Conservation (phyloP, 2,329 filamentous ascomycete species). For the Chaetomium globosum region DNA sequence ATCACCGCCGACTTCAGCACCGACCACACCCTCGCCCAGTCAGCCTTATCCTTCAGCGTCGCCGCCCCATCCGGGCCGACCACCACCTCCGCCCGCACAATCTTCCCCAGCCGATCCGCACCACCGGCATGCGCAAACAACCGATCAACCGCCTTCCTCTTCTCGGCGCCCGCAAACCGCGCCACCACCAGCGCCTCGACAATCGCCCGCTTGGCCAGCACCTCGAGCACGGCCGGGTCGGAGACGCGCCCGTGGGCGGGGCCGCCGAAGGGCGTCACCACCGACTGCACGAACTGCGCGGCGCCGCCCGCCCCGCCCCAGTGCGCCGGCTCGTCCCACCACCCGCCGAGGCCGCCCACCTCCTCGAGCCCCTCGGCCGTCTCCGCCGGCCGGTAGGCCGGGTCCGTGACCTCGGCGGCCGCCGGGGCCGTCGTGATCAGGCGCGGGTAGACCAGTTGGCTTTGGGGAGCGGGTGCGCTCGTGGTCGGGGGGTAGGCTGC, state of each 20-base stretch:
- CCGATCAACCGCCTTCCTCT: conserved; percentile 13
- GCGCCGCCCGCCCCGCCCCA: conserved; percentile 45
- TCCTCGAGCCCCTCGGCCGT: conserved; percentile 51
- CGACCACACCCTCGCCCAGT: conserved; percentile 37
- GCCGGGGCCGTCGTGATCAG: conserved; percentile 37
- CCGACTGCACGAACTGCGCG: not conserved
- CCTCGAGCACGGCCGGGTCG: conserved; percentile 52
- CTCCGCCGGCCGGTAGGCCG: conserved; percentile 52
- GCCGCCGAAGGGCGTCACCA: conserved; percentile 32
- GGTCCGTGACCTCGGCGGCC: conserved; percentile 40
- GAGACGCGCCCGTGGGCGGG: conserved; percentile 44
- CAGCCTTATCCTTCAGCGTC: conserved; percentile 44
- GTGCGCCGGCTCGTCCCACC: conserved; percentile 59
- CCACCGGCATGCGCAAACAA: conserved; percentile 10
- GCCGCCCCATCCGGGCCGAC: conserved; percentile 47
- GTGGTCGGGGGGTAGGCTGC: conserved; percentile 18
- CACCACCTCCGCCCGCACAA: conserved; percentile 45
- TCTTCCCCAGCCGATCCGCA: conserved; percentile 32
- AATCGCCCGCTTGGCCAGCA: conserved; percentile 54
- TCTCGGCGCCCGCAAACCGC: conserved; percentile 24
- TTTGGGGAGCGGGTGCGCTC: conserved; percentile 17
- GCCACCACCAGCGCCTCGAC: conserved; percentile 54
- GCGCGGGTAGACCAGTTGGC: conserved; percentile 38
- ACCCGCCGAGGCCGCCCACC: conserved; percentile 51
- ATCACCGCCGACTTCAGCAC: conserved; percentile 29